Conservation (phyloP, 2,329 filamentous ascomycete species). For the Sclerotinia subarctica region DNA sequence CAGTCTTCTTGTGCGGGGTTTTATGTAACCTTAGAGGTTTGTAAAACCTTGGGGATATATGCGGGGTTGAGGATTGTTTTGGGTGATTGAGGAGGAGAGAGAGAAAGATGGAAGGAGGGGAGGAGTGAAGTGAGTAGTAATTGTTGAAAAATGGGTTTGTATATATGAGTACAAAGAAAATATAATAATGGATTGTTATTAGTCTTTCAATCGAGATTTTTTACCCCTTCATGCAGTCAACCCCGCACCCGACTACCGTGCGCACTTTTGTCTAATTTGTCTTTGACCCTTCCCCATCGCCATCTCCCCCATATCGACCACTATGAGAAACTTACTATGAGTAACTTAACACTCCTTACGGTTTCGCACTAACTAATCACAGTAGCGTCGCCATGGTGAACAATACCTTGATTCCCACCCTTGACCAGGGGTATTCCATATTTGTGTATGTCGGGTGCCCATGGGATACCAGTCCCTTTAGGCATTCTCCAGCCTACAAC, state of each 20-base stretch:
- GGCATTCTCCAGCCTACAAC: not conserved
- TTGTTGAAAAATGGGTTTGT: not conserved
- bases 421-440: too few species aligned
- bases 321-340: too few species aligned
- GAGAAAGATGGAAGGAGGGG: not conserved
- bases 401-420: not conserved
- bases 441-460: too few species aligned
- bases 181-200: not conserved
- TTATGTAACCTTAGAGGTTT: too few species aligned
- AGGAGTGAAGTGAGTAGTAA: not conserved
- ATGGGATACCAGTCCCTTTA: not conserved
- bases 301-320: too few species aligned
- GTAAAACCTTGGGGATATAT: too few species aligned
- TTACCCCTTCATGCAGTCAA: slow-evolving; percentile 12
- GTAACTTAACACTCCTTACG: too few species aligned
- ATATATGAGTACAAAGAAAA: not conserved
- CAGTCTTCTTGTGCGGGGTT: too few species aligned
- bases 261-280: not conserved
- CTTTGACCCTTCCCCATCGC: too few species aligned
- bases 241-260: slow-evolving; percentile 3
- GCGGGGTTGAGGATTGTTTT: too few species aligned
- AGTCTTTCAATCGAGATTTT: not conserved
- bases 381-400: too few species aligned
- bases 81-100: not conserved
- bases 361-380: too few species aligned